Base-by-base conservation (phyloP, 495 filamentous ascomycete species). In the Elasticomyces elasticus region DNA sequence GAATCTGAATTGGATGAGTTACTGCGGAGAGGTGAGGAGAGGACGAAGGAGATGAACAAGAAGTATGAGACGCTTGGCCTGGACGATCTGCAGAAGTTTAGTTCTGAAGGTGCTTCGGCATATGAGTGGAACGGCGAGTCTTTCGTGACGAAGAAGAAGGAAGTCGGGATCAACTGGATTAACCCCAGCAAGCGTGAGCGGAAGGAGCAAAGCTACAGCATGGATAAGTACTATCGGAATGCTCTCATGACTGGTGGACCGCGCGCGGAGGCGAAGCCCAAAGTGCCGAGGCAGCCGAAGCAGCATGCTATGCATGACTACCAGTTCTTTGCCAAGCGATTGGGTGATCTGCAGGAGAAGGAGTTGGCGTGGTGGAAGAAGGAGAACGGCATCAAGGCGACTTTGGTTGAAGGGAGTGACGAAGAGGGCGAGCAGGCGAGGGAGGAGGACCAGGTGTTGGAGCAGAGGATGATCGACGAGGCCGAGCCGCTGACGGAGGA, bases 121-220 rank as follows among this genome's bases (percentile, higher is more conserved):
- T 99, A 99, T 56, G 91, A 97, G 65, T 99, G 94, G 94, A 97
- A 99, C 58, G 94, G 94, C 25, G 82, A 96, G 66, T 87, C 89
- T 62, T 99, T 97, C 62, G 86, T 88, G 6, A 78, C 79, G 41
- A 80, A 94, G 73, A 96, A 95, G 64, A 96, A 95, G 64, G 91
- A 95, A 40, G 87, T 99, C 55, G 89, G 89, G 33, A 77, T 95
- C 27, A 94, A 76, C 65, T 99, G 94, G 94, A 99, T 99, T 73
- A 95, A 99, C 63, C 94, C 94, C 1, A 82, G 92, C 19, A 99
- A 97, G 75, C 90, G 94, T 62, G 94, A 99, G 71, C 86, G 94
- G 49, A 99, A 97, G 71, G 92, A 99, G 65, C 87, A 95, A 66
- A 85, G 86, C 25, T 99, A 99, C 62, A 95, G 91, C 0, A 95